Evolutionary conservation across 2,329 filamentous ascomycete genomes (phyloP).

Genomic region (Exserohilum rostratum): DNA sequence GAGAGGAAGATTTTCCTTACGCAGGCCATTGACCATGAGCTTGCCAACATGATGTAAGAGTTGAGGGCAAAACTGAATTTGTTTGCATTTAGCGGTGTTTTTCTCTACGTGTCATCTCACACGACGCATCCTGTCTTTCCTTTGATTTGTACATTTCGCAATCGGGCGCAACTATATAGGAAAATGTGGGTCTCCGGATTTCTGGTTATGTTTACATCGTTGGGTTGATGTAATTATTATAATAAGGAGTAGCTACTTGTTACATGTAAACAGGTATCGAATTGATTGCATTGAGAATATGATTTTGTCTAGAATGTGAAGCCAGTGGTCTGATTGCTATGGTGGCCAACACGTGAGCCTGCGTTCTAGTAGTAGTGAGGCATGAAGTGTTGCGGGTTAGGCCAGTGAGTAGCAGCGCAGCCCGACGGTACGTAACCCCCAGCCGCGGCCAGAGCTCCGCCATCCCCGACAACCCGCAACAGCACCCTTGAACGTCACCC

Average conservation of each 20-base stretch:
- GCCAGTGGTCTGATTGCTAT: not conserved
- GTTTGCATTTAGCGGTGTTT: slow-evolving; percentile 29
- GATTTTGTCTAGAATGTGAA: not conserved
- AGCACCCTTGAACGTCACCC: slow-evolving; percentile 2
- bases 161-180: slow-evolving; percentile 11
- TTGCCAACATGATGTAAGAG: slow-evolving; percentile 83
- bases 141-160: slow-evolving; percentile 2
- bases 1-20: slow-evolving; percentile 91
- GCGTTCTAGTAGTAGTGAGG: not conserved
- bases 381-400: not conserved
- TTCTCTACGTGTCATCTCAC: slow-evolving; percentile 15
- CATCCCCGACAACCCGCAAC: slow-evolving; percentile 18
- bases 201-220: slow-evolving; percentile 9
- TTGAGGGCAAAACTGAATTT: not conserved
- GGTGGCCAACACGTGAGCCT: not conserved
- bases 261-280: not conserved
- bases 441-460: slow-evolving; percentile 19
- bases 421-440: slow-evolving; percentile 9
- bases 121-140: slow-evolving; percentile 17
- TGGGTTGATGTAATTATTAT: slow-evolving; percentile 5
- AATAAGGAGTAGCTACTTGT: slow-evolving; percentile 5
- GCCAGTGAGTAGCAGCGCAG: not conserved
- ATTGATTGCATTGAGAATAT: not conserved
- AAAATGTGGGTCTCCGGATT: slow-evolving; percentile 9
- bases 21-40: slow-evolving; percentile 87